phyloP scores from a whole-genome alignment of 2,329 filamentous ascomycete genomes.

The Sarocladium strictum region DNA sequence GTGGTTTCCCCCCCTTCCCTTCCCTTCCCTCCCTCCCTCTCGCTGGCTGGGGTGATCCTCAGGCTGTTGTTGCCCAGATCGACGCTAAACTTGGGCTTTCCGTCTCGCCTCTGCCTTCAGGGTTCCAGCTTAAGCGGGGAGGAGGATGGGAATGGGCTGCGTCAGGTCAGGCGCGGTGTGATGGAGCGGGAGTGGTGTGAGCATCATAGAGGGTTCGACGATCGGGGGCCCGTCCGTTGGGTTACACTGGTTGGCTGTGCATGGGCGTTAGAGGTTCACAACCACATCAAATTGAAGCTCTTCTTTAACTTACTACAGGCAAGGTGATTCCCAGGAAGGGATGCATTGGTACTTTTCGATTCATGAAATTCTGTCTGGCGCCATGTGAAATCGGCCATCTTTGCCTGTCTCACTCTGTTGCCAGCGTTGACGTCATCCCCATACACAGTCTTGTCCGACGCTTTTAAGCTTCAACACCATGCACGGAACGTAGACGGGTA shows the following conservation, averaged over 20 bases:
- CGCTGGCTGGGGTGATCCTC: neutral
- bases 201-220: slow-evolving; percentile 6
- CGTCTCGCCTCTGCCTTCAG: neutral
- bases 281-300: too few species aligned
- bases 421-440: slow-evolving; percentile 1
- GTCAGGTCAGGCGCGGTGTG: neutral
- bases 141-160: neutral
- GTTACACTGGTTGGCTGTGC: neutral
- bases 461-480: neutral
- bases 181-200: slow-evolving; percentile 3
- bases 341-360: too few species aligned
- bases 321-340: neutral
- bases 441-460: neutral
- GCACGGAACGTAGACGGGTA: neutral
- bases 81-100: neutral
- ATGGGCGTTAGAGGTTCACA: too few species aligned
- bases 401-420: neutral
- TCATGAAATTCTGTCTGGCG: too few species aligned
- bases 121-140: neutral
- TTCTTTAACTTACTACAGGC: too few species aligned
- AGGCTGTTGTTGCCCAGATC: neutral
- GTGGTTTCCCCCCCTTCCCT: neutral
- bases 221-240: neutral
- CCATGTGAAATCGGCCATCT: too few species aligned
- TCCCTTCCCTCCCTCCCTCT: neutral